Evolutionary conservation across 2,329 filamentous ascomycete genomes (phyloP), one percentile per base, ranked within the genome.

Genomic region (Xylaria sp.): DNA sequence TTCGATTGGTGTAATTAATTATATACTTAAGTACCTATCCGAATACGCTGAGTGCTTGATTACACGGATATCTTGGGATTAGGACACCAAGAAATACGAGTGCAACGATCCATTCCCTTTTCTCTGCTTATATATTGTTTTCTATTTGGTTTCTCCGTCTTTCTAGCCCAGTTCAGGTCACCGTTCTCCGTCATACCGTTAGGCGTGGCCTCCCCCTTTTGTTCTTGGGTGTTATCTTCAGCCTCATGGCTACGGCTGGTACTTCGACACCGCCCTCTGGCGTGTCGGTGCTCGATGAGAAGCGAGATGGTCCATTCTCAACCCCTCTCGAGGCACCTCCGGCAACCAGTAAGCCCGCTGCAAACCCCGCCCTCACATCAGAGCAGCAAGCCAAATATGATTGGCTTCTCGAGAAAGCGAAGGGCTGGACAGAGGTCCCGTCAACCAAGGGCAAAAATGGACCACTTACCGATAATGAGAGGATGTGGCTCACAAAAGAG

Each of bases 401-500:
- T 43, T 80, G 86, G 66, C 83, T 98, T 52, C 85, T 98, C 46
- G 81, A 85, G 47, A 84, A 85, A 54, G 92, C 88, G 44, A 88
- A 85, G 66, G 79, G 80, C 69, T 96, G 93, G 90, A 86, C 84
- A 11, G 86, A 87, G 9, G 78, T 96, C 25, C 85, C 85, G 11
- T 70, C 70, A 15, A 81, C 83, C 6, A 84, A 85, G 55, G 89
- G 77, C 64, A 82, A 83, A 63, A 83, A 75, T 8, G 85, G 86
- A 2, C 87, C 91, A 1, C 79, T 98, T 60, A 88, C 87, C 52
- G 92, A 96, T 60, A 79, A 82, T 52, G 95, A 99, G 78, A 90
- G 87, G 72, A 87, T 95, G 79, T 99, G 92, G 88, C 84, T 99
- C 68, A 97, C 93, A 11, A 87, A 88, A 67, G 95, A 99, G 75